Percentiles rank a stretch among this genome's conserved stretches.
Conservation (phyloP, 352 stramenopile species). For the Phytophthora sp. region DNA sequence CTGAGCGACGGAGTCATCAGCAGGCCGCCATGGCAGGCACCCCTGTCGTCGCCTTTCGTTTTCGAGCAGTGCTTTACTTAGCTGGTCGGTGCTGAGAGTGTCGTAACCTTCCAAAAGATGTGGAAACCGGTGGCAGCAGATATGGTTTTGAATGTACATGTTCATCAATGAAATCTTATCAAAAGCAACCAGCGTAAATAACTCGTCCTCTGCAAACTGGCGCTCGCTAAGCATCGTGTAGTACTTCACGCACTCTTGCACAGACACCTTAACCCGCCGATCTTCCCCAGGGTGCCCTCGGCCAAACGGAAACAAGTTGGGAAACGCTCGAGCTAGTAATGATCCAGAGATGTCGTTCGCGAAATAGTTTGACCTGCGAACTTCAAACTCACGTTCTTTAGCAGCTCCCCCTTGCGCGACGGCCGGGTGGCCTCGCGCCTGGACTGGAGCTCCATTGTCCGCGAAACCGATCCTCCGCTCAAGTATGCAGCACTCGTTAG, state of each 20-base stretch:
- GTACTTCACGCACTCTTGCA: conserved; percentile 7
- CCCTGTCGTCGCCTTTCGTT: conserved; percentile 8
- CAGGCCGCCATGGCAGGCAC: background rate
- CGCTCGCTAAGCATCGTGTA: conserved; percentile 3
- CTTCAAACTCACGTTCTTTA: background rate
- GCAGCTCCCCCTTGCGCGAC: too few relatives aligned
- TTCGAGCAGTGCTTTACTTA: background rate
- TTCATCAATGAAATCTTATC: conserved; percentile 9
- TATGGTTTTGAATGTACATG: conserved; percentile 6
- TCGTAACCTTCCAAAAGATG: background rate
- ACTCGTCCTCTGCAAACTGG: conserved; percentile 5
- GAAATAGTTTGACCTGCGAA: background rate
- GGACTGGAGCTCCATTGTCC: background rate
- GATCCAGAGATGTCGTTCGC: background rate
- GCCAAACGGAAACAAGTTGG: background rate
- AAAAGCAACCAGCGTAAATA: conserved; percentile 13
- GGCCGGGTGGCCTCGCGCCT: background rate
- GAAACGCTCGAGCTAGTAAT: background rate
- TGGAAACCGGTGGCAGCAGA: conserved; percentile 5
- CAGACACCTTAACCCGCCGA: background rate
- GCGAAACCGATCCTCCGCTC: background rate
- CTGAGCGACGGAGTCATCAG: background rate
- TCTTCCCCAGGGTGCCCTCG: conserved; percentile 6
- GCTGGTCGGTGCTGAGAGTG: background rate
- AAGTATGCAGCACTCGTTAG: too few relatives aligned